A percentile compares a stretch with the other conserved stretches of the same genome.
Evolutionary conservation across 306 rosid genomes (phyloP).

Genomic region (Macrotyloma uniflorum): DNA sequence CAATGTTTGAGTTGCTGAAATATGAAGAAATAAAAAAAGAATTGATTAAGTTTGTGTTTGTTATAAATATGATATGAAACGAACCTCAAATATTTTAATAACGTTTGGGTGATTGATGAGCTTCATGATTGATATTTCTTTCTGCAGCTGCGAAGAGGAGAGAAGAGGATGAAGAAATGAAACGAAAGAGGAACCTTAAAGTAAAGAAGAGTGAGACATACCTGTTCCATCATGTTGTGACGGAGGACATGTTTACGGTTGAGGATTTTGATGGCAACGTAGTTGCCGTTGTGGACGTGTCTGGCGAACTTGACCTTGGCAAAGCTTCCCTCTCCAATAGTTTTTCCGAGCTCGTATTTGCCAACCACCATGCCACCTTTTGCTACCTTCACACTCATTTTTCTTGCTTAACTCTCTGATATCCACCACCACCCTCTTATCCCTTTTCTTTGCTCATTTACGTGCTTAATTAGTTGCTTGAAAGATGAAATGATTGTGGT

Average conservation of each 20-base stretch:
- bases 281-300: constrained; percentile 52
- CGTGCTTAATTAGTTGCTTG: not conserved
- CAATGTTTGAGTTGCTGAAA: too few species aligned
- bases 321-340: constrained; percentile 92
- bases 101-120: constrained; percentile 91
- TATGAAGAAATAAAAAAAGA: too few species aligned
- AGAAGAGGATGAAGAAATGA: too few species aligned
- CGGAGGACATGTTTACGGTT: constrained; percentile 80
- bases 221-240: constrained; percentile 90
- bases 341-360: constrained; percentile 84
- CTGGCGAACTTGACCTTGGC: constrained; percentile 91
- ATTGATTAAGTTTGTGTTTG: too few species aligned
- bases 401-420: not conserved
- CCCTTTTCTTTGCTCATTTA: not conserved
- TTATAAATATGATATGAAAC: not conserved
- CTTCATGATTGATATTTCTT: constrained; percentile 89
- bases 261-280: constrained; percentile 85
- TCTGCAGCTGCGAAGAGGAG: constrained; percentile 55
- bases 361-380: constrained; percentile 71
- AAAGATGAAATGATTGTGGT: not conserved
- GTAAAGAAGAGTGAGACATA: too few species aligned
- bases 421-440: not conserved
- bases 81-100: constrained; percentile 74
- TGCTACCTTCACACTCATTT: constrained; percentile 42
- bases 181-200: not conserved